phyloP scores from a whole-genome alignment of 2,329 filamentous ascomycete genomes.

The Claviceps africana region DNA sequence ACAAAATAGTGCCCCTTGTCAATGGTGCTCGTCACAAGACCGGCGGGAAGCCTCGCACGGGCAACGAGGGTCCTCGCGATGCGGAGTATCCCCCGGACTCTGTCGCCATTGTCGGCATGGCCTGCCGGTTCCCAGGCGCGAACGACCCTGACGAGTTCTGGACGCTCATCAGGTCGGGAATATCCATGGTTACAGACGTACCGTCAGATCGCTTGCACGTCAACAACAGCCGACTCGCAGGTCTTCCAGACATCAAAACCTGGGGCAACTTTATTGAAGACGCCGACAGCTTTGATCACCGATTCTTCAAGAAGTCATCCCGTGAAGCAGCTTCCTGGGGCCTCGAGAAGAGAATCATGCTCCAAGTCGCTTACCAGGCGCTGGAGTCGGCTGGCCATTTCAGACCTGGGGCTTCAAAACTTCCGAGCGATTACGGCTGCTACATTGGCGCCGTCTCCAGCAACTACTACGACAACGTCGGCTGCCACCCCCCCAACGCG shows the following conservation, averaged over 20 bases:
- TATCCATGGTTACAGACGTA: background rate
- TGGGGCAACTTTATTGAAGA: constrained; percentile 36
- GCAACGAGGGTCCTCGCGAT: background rate
- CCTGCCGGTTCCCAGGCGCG: constrained; percentile 22
- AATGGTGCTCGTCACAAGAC: background rate
- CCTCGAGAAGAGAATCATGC: constrained; percentile 20
- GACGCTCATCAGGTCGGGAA: constrained; percentile 8
- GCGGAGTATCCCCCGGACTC: background rate
- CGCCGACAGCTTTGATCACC: constrained; percentile 49
- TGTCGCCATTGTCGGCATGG: constrained; percentile 26
- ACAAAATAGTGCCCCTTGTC: background rate
- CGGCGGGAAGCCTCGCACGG: background rate
- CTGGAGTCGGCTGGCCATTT: background rate
- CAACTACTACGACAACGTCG: constrained; percentile 5
- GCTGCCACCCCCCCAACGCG: background rate
- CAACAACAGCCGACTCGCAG: background rate
- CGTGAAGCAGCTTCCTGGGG: constrained; percentile 47
- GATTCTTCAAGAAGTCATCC: constrained; percentile 60
- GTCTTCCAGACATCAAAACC: background rate
- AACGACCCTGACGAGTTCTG: constrained; percentile 21
- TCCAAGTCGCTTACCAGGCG: constrained; percentile 1
- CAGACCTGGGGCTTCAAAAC: background rate
- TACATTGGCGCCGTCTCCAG: constrained; percentile 2
- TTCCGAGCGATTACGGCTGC: background rate
- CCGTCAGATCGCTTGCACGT: background rate